Percentiles rank a stretch among this genome's conserved stretches.
Evolutionary conservation across 1,284 basidiomycete species (phyloP).

Genomic region (Gomphus bonarii): DNA sequence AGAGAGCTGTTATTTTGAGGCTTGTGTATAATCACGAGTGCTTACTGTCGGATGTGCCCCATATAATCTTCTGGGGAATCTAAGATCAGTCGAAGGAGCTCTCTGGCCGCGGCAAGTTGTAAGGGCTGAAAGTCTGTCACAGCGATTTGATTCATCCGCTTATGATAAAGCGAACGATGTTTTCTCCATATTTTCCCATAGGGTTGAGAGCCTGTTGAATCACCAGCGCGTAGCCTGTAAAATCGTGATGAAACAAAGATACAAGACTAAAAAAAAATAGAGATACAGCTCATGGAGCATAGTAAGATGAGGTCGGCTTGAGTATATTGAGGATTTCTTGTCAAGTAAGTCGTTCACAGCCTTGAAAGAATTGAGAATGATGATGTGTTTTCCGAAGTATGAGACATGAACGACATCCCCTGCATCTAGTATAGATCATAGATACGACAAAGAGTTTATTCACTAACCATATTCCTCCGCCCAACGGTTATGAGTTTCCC

Average conservation of each 20-base stretch:
- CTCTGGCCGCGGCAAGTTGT: neutral
- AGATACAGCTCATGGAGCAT: constrained; percentile 10
- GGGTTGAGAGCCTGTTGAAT: constrained; percentile 30
- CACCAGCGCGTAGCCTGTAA: constrained; percentile 37
- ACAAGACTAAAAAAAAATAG: neutral
- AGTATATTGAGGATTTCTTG: neutral
- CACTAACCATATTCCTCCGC: constrained; percentile 15
- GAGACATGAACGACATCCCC: constrained; percentile 26
- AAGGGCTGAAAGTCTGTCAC: neutral
- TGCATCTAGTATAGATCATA: neutral
- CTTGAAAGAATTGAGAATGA: constrained; percentile 27
- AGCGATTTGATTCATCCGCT: constrained; percentile 19
- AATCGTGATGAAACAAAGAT: neutral
- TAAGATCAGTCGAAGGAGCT: neutral
- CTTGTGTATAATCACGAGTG: neutral
- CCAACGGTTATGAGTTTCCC: constrained; percentile 11
- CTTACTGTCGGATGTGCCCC: neutral
- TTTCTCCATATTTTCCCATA: constrained; percentile 32
- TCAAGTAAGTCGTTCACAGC: constrained; percentile 8
- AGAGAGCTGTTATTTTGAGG: neutral
- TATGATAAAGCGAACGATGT: constrained; percentile 34
- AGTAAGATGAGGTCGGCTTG: constrained; percentile 6
- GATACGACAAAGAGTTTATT: neutral
- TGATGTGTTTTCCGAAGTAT: constrained; percentile 24
- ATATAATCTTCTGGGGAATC: neutral